A percentile compares a stretch with the other conserved stretches of the same genome.
phyloP scores from a whole-genome alignment of 2,329 filamentous ascomycete genomes.

The Cercospora zeae-maydis region DNA sequence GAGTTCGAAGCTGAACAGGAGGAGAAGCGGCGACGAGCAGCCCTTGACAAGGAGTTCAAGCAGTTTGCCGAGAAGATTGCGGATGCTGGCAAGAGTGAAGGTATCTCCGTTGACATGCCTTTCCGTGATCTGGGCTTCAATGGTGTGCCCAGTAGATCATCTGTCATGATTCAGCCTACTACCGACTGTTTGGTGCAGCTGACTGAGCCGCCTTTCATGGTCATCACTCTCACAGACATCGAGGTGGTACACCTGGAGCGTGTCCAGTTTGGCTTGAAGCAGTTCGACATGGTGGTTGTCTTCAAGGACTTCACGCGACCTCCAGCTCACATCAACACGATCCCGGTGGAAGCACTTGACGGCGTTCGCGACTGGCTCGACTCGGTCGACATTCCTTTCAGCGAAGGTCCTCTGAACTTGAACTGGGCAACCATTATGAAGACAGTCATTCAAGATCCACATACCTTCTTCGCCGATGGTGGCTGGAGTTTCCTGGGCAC shows the following conservation, averaged over 20 bases:
- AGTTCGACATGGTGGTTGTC: constrained; percentile 97
- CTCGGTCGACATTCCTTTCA: constrained; percentile 89
- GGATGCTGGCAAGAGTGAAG: constrained; percentile 86
- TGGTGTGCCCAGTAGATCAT: constrained; percentile 91
- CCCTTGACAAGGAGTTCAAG: constrained; percentile 93
- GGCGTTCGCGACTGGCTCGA: constrained; percentile 98
- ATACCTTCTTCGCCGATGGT: constrained; percentile 91
- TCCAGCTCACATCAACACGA: constrained; percentile 94
- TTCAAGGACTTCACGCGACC: constrained; percentile 95
- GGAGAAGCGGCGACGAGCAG: constrained; percentile 83
- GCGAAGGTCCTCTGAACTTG: constrained; percentile 90
- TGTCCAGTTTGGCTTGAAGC: constrained; percentile 93
- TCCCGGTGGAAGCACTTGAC: constrained; percentile 90
- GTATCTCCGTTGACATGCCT: constrained; percentile 90
- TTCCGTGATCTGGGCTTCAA: constrained; percentile 96
- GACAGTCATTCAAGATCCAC: constrained; percentile 89
- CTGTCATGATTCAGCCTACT: constrained; percentile 91
- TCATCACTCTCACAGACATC: constrained; percentile 90
- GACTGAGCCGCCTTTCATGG: constrained; percentile 94
- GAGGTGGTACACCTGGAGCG: constrained; percentile 94
- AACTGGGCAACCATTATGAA: constrained; percentile 99
- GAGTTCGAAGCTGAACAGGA: constrained; percentile 99
- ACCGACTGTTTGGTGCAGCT: constrained; percentile 97
- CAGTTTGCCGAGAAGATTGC: constrained; percentile 96
- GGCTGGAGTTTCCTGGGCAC: constrained; percentile 90